Percentiles rank a stretch among this genome's conserved stretches.
These are phyloP conservation scores for Thozetella sp. DNA, from an alignment of 495 filamentous ascomycete genomes.

Conservation along the genomic window DNA sequence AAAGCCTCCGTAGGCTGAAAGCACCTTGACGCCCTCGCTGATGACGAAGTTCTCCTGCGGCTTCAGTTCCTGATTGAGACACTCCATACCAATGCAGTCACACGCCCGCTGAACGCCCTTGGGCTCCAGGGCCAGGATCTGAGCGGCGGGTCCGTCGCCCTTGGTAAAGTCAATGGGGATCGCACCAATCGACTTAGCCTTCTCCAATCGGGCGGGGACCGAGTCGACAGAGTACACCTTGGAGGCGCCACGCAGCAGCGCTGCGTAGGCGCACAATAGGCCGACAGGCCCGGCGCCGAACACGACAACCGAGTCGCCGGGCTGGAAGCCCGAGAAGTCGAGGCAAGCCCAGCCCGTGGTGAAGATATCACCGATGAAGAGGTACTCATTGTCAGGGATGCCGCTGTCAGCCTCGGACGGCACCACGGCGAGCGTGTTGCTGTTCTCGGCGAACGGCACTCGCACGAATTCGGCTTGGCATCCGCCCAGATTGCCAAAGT, in stretches of 20 bases:
- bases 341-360: conserved; percentile 36
- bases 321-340: conserved; percentile 29
- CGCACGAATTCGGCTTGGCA: conserved; percentile 43
- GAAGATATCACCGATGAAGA: conserved; percentile 36
- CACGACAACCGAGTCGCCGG: conserved; percentile 42
- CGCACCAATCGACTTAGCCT: conserved; percentile 21
- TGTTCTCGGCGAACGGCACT: conserved; percentile 43
- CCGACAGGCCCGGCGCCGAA: conserved; percentile 45
- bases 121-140: conserved; percentile 35
- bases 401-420: too few relatives aligned
- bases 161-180: conserved; percentile 25
- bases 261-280: conserved; percentile 35
- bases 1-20: too few relatives aligned
- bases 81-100: conserved; percentile 59
- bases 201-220: conserved; percentile 20
- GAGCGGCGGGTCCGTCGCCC: conserved; percentile 28
- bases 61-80: conserved; percentile 42
- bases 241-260: conserved; percentile 36
- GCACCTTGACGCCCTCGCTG: too few relatives aligned
- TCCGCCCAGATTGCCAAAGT: conserved; percentile 2
- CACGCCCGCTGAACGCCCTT: conserved; percentile 55
- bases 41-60: conserved; percentile 40
- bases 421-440: too few relatives aligned
- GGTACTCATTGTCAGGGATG: conserved; percentile 24
- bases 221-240: conserved; percentile 29